Evolutionary conservation across 2,329 filamentous ascomycete species (phyloP), one percentile per base, ranked within the genome.

Genomic region (Paecilomyces niveus): DNA sequence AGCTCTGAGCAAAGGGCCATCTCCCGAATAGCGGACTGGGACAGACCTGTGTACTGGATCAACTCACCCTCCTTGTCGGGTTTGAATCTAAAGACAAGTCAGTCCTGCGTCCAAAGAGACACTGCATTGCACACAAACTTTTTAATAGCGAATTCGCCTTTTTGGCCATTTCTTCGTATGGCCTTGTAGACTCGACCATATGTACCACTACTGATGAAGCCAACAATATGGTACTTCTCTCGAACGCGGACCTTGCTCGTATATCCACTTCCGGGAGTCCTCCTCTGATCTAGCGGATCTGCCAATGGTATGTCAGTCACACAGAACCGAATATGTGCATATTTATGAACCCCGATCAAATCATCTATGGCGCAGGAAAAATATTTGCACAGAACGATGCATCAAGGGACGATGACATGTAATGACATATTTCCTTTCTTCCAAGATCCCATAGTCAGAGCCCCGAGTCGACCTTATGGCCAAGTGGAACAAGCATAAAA

Each of bases 101-200:
- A 68, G 63, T 58, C 2, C 54, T 58, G 13, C 2, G n/a, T 51
- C 13, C 10, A 9, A 49, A 26, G 24, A 53, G 31, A 53, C 24
- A 55, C 15, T 29, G 55, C 15, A 59, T 5, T 35, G 4, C 22
- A 51, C 54, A 70, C 76, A 68, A 74, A 96, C 84, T 99, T 99
- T 73, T 99, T 99, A 80, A 99, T 99, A 67, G 94, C 94, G 71
- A 96, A 97, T 70, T 96, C 91, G 62, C 90, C 89, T 55, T 85
- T 77, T 72, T 87, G 80, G 67, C 86, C 85, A 78, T 89, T 83
- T 63, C 88, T 86, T 66, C 90, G 86, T 51, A 91, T 81, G 18
- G 94, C 94, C 73, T 99, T 99, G 84, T 97, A 99, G 7, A 99
- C 94, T 32, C 94, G 88, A 35, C 94, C 94, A 83, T 99, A 99